phyloP scores from a whole-genome alignment of 345 rosid species.

The Passiflora organensis region DNA sequence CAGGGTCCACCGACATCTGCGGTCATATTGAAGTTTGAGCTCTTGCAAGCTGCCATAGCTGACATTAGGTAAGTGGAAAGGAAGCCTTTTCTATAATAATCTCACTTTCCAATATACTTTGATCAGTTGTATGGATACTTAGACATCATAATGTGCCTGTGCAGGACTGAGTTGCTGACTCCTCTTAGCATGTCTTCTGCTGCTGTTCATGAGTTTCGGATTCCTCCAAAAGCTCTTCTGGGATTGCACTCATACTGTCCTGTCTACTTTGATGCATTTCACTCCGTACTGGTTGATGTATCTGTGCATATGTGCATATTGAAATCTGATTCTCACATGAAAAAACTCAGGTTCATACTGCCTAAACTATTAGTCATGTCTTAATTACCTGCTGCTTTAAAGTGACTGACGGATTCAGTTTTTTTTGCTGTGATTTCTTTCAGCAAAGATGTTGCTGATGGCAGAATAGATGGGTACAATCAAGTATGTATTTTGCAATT shows the following conservation, averaged over 20 bases:
- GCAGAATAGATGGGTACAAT: conserved; percentile 36
- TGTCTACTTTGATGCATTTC: conserved; percentile 79
- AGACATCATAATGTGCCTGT: conserved; percentile 8
- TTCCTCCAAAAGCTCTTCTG: conserved; percentile 87
- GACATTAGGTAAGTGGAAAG: conserved; percentile 44
- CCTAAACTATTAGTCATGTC: conserved; percentile 2
- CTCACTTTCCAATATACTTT: background rate
- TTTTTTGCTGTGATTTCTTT: conserved; percentile 39
- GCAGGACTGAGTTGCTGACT: conserved; percentile 50
- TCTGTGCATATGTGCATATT: conserved; percentile 66
- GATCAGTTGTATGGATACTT: background rate
- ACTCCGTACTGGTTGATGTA: conserved; percentile 76
- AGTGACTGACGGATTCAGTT: conserved; percentile 20
- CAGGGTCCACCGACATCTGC: conserved; percentile 73
- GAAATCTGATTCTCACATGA: conserved; percentile 48
- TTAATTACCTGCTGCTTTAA: conserved; percentile 7
- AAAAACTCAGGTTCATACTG: conserved; percentile 60
- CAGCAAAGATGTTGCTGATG: conserved; percentile 35
- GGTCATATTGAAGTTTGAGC: conserved; percentile 87
- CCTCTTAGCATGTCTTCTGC: conserved; percentile 52
- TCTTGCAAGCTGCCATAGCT: conserved; percentile 59
- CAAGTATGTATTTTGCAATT: conserved; percentile 41
- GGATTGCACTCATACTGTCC: conserved; percentile 96
- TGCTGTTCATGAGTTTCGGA: conserved; percentile 77
- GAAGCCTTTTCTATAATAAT: conserved; percentile 5